Evolutionary conservation across 2,329 filamentous ascomycete species (phyloP), one percentile per base, ranked within the genome.

Genomic region (Phialophora chinensis): DNA sequence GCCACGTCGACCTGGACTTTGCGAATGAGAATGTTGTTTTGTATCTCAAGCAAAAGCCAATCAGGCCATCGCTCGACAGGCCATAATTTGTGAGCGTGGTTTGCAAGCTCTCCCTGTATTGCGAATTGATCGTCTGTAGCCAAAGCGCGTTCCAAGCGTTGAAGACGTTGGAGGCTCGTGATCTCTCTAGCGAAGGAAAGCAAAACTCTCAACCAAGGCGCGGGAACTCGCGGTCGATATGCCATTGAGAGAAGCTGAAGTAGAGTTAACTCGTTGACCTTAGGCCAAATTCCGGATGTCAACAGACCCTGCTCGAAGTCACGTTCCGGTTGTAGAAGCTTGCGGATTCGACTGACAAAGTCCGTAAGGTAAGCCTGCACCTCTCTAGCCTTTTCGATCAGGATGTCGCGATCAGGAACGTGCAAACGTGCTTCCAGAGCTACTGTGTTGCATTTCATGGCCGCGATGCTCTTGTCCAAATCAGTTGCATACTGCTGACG

Each of bases 31-130:
- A 92, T 80, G 0, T 83, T 82, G 38, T 82, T 86, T 61, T 92
- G 89, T 0, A 89, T 78, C 73, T 92, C 89, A 0, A 92, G 66
- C 0, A 92, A 76, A 0, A 92, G 77, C 66, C 81, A 87, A 25
- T 91, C 89, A 0, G 89, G 87, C 44, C 80, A 77, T 0, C 84
- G 66, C 0, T 73, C 10, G 0, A 84, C 82, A 5, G 82, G 71
- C 87, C 88, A 91, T 10, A 84, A 85, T 1, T 72, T 69, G 67
- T 88, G 87, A 0, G 87, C 88, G 0, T 69, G 17, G 63, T 88
- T 88, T 0, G 67, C 59, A 0, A 83, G 67, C 65, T 85, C 78
- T n/a, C 70, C 68, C 1, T 71, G 35, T 0, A 75, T 61, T 17
- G 74, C 72, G 3, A 73, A 68, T 1, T 8, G 68, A 20, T 70